phyloP scores from a whole-genome alignment of 371 early-diverging fungal genomes.

The Batkoa obscura region DNA sequence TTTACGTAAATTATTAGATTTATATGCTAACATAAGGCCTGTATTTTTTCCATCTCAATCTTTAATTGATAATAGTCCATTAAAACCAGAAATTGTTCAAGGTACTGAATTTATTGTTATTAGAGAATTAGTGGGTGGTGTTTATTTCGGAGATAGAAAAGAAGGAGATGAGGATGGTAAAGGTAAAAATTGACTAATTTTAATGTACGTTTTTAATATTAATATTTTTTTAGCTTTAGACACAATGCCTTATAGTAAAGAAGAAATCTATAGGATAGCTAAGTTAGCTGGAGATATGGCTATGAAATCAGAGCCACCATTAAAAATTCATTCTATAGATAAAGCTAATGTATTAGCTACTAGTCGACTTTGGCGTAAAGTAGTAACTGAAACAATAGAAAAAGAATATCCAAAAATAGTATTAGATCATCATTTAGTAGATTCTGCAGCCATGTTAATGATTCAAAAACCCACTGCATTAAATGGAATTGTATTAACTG shows the following conservation, averaged over 20 bases:
- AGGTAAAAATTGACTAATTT: constrained; percentile 12
- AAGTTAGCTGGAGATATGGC: constrained; percentile 78
- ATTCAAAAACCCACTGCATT: constrained; percentile 71
- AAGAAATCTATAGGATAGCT: constrained; percentile 82
- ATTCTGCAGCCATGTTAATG: constrained; percentile 93
- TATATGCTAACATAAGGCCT: constrained; percentile 91
- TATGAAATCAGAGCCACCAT: constrained; percentile 48
- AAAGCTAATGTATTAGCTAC: constrained; percentile 96
- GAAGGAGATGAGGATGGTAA: constrained; percentile 62
- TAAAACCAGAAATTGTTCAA: constrained; percentile 74
- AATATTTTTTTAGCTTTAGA: constrained; percentile 39
- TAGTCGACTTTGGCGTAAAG: constrained; percentile 86
- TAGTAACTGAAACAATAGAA: constrained; percentile 66
- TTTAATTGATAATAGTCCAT: constrained; percentile 59
- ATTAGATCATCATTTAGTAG: constrained; percentile 77
- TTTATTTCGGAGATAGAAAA: constrained; percentile 87
- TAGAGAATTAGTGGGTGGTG: constrained; percentile 88
- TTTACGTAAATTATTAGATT: constrained; percentile 71
- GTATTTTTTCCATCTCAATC: constrained; percentile 79
- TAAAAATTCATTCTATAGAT: constrained; percentile 83
- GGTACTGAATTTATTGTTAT: constrained; percentile 81
- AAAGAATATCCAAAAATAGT: constrained; percentile 71
- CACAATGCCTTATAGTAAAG: constrained; percentile 73
- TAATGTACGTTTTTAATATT: background rate
- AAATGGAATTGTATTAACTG: constrained; percentile 89